Evolutionary conservation across 1,284 basidiomycete species (phyloP), one percentile per base, ranked within the genome.

Genomic region (Taiwanofungus camphoratus): DNA sequence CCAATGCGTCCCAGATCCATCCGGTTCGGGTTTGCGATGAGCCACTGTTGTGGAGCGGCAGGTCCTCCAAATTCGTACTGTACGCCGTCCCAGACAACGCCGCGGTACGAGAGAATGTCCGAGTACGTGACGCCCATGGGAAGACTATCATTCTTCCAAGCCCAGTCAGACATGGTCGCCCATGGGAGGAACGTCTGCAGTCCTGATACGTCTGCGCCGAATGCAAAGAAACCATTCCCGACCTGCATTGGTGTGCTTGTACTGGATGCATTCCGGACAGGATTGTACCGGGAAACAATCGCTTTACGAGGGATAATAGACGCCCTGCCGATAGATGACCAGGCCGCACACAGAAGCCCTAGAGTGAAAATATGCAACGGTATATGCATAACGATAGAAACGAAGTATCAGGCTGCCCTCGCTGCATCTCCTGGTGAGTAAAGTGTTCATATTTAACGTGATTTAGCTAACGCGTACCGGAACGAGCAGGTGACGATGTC

Each of bases 221-320:
- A 79, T 4, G 76, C 77, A 50, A 81, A 79, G 56, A 75, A 73
- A 11, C 78, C 77, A 56, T 79, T 81, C 7, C 78, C 78, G 37
- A 79, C 65, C 56, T 79, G 77, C 65, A 79, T 69, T 4, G 77
- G 77, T 3, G 77, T 78, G 21, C 58, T 65, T 5, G 52, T 31
- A 52, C 64, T 72, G 6, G 73, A 74, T 3, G 68, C 67, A 56
- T 66, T 71, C 7, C 76, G 73, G 3, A 59, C 62, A 1, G 77
- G 77, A 57, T 77, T 78, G 62, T 71, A 79, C 6, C 65, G 63
- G 21, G 69, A 62, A n/a, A 79, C 73, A 39, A 77, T 42, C 9
- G 64, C 52, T 18, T 62, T 61, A 6, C 74, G 48, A 36, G 53
- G 41, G 19, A 56, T 53, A 37, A 40, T 20, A 9, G 39, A 26